phyloP scores from a whole-genome alignment of 208 protist species.

The Porcisia deanei region DNA sequence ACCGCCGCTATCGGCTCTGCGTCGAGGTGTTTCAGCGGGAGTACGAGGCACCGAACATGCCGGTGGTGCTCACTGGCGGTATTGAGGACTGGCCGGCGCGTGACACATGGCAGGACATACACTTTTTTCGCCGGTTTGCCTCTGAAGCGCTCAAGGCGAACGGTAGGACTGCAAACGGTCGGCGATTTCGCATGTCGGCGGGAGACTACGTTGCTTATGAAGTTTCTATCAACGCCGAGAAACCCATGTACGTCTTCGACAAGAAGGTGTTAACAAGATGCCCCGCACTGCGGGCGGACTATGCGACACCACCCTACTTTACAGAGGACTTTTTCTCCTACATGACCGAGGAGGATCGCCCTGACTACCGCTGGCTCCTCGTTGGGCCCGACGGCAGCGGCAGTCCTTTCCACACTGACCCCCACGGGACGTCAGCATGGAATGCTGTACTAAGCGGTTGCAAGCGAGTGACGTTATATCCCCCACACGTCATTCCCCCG shows the following conservation, averaged over 20 bases:
- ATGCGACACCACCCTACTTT: constrained; percentile 33
- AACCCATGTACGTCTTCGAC: constrained; percentile 56
- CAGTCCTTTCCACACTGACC: constrained; percentile 47
- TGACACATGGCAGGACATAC: constrained; percentile 15
- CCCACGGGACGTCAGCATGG: constrained; percentile 47
- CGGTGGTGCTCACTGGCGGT: constrained; percentile 44
- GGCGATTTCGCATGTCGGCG: constrained; percentile 32
- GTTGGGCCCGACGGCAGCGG: constrained; percentile 39
- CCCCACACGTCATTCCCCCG: constrained; percentile 37
- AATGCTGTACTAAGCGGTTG: constrained; percentile 40
- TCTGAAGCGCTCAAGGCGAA: constrained; percentile 36
- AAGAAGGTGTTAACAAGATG: constrained; percentile 32
- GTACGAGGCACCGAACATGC: constrained; percentile 35
- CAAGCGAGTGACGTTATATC: constrained; percentile 49
- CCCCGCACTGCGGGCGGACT: constrained; percentile 26
- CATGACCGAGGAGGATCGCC: constrained; percentile 41
- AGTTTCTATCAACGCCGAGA: constrained; percentile 30
- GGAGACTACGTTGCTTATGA: constrained; percentile 37
- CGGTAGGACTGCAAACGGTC: constrained; percentile 23
- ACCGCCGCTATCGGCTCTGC: constrained; percentile 28
- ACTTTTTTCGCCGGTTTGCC: constrained; percentile 16
- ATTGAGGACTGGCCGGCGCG: constrained; percentile 36
- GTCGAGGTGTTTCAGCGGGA: constrained; percentile 21
- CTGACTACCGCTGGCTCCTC: constrained; percentile 47
- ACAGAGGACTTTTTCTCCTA: constrained; percentile 36